Conservation (phyloP, 1,139 yeast species). For the Lodderomyces margitis region DNA sequence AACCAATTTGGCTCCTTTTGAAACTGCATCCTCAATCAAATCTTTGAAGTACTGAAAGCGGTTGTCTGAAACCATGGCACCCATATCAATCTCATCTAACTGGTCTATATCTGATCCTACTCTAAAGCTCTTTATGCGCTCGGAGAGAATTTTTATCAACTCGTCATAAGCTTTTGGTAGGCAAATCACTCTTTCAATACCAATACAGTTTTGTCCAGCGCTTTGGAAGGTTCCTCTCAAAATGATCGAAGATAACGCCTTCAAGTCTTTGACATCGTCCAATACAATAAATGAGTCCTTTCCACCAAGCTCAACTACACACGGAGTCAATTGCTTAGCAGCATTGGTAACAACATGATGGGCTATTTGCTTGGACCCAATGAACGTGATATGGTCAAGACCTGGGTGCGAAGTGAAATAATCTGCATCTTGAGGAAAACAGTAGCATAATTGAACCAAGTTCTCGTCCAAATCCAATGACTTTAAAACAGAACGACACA, state of each 20-base stretch:
- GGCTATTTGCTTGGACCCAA: conserved; percentile 94
- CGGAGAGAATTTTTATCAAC: conserved; percentile 54
- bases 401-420: conserved; percentile 81
- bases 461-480: conserved; percentile 76
- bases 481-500: conserved; percentile 69
- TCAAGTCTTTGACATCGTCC: conserved; percentile 61
- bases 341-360: conserved; percentile 83
- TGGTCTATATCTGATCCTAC: conserved; percentile 92
- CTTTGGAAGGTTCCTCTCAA: conserved; percentile 96
- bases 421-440: conserved; percentile 85
- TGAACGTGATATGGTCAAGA: conserved; percentile 83
- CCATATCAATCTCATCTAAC: conserved; percentile 87
- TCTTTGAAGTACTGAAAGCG: conserved; percentile 66
- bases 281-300: conserved; percentile 87
- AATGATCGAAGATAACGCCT: conserved; percentile 71
- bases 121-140: conserved; percentile 61
- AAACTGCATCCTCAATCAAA: conserved; percentile 70
- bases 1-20: conserved; percentile 74
- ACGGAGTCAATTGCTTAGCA: conserved; percentile 79
- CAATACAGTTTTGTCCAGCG: conserved; percentile 96
- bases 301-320: conserved; percentile 94
- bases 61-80: conserved; percentile 84
- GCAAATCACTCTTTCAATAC: conserved; percentile 89
- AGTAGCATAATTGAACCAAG: conserved; percentile 75
- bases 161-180: conserved; percentile 62